Conservation (phyloP, 345 rosid species). For the Isatis tinctoria region DNA sequence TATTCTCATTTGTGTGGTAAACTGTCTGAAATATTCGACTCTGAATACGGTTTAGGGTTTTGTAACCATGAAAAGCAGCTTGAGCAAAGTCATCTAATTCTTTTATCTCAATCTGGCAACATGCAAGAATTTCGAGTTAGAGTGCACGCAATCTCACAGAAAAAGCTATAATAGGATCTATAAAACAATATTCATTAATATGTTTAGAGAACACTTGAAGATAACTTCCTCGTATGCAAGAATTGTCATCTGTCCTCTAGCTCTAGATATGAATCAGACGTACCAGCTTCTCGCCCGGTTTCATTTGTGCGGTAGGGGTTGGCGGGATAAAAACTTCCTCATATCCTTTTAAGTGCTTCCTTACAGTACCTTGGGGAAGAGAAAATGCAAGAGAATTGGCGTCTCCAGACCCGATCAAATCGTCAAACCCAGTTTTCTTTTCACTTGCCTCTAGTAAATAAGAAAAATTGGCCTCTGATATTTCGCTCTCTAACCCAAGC, state of each 20-base stretch:
- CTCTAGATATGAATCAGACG: slow-evolving; percentile 16
- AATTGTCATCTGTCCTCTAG: not conserved
- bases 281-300: slow-evolving; percentile 96
- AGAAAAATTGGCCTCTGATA: slow-evolving; percentile 70
- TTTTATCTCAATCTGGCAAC: slow-evolving; percentile 78
- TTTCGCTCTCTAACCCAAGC: slow-evolving; percentile 56
- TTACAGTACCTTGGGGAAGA: slow-evolving; percentile 88
- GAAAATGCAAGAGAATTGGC: slow-evolving; percentile 52
- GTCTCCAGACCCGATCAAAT: slow-evolving; percentile 67
- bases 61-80: slow-evolving; percentile 96
- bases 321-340: slow-evolving; percentile 94
- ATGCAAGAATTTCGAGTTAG: slow-evolving; percentile 17
- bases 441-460: slow-evolving; percentile 89
- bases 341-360: slow-evolving; percentile 86
- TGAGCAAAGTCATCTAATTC: slow-evolving; percentile 93
- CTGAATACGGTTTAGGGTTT: slow-evolving; percentile 87
- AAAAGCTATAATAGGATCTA: slow-evolving; percentile 5
- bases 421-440: slow-evolving; percentile 62
- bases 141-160: slow-evolving; percentile 14
- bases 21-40: slow-evolving; percentile 91
- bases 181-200: not conserved
- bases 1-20: slow-evolving; percentile 86
- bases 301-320: slow-evolving; percentile 85
- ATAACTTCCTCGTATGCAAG: slow-evolving; percentile 1
- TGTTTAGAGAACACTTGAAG: slow-evolving; percentile 6